phyloP scores from a whole-genome alignment of 805 yeast genomes.

The Crinitomyces ghanaensis region DNA sequence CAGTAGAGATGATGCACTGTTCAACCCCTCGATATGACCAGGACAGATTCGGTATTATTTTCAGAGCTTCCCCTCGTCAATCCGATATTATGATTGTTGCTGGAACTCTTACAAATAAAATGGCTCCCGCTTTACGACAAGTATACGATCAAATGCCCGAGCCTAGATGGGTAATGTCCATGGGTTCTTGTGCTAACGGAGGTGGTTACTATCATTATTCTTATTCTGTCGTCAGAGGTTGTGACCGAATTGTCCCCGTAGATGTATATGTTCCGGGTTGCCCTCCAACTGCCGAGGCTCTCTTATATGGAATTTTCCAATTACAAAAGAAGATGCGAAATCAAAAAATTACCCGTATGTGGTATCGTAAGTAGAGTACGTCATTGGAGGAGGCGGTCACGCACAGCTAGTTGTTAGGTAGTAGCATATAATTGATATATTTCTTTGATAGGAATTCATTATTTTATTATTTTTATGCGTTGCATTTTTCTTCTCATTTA shows the following conservation, averaged over 20 bases:
- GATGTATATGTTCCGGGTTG: conserved; percentile 90
- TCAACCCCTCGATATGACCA: conserved; percentile 88
- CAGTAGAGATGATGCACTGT: conserved; percentile 91
- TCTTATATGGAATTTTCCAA: conserved; percentile 83
- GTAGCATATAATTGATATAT: too few species aligned
- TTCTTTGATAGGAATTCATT: background rate
- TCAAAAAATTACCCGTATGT: conserved; percentile 68
- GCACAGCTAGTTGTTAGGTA: too few species aligned
- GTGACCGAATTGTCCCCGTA: conserved; percentile 79
- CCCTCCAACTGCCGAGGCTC: conserved; percentile 85
- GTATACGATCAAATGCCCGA: conserved; percentile 93
- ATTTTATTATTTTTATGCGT: background rate
- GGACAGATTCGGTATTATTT: conserved; percentile 83
- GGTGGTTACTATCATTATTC: conserved; percentile 90
- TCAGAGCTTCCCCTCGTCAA: conserved; percentile 90
- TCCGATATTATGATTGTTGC: conserved; percentile 89
- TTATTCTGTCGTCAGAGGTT: conserved; percentile 80
- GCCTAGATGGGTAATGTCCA: conserved; percentile 88
- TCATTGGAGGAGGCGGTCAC: too few species aligned
- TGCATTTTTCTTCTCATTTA: too few species aligned
- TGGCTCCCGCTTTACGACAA: conserved; percentile 90
- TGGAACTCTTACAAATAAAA: conserved; percentile 81
- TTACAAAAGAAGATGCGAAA: conserved; percentile 83
- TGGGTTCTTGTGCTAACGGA: conserved; percentile 93
- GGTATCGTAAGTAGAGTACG: conserved; percentile 58